Conservation (phyloP, 306 rosid species). For the Senna tora region DNA sequence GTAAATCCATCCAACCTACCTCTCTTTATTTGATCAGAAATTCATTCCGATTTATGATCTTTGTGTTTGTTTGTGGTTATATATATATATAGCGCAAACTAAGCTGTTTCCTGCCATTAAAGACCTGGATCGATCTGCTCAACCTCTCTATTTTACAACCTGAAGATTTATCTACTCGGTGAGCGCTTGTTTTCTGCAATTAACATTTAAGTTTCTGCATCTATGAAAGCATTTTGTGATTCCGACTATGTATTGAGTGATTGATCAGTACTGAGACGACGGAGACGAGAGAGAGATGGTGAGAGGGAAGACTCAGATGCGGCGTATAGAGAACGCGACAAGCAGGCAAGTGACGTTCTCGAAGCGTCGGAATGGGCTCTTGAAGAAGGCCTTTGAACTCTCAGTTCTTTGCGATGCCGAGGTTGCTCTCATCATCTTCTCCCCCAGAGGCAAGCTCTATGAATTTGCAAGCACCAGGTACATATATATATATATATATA, state of each 20-base stretch:
- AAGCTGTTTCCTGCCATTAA: no score
- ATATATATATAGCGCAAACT: no score
- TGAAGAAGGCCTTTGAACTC: conserved; percentile 91
- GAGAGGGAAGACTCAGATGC: conserved; percentile 90
- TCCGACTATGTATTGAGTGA: background rate
- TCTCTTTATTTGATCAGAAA: no score
- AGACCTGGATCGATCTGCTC: no score
- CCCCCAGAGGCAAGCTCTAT: conserved; percentile 56
- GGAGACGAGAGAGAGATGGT: conserved; percentile 54
- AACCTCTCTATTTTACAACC: no score
- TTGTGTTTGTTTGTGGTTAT: no score
- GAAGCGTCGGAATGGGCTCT: conserved; percentile 76
- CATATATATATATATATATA: no score
- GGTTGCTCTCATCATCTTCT: conserved; percentile 51
- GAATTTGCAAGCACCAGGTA: conserved; percentile 55
- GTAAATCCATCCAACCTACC: no score
- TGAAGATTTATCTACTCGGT: no score
- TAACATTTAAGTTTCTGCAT: no score
- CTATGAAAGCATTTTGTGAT: background rate
- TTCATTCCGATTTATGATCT: no score
- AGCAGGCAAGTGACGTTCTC: conserved; percentile 90
- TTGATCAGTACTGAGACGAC: background rate
- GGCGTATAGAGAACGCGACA: conserved; percentile 87
- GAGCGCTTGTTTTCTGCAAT: no score
- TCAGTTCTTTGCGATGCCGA: conserved; percentile 80